A percentile compares a stretch with the other conserved stretches of the same genome.
Conservation (phyloP, 768 basidiomycete species). For the Lactarius deliciosus region DNA sequence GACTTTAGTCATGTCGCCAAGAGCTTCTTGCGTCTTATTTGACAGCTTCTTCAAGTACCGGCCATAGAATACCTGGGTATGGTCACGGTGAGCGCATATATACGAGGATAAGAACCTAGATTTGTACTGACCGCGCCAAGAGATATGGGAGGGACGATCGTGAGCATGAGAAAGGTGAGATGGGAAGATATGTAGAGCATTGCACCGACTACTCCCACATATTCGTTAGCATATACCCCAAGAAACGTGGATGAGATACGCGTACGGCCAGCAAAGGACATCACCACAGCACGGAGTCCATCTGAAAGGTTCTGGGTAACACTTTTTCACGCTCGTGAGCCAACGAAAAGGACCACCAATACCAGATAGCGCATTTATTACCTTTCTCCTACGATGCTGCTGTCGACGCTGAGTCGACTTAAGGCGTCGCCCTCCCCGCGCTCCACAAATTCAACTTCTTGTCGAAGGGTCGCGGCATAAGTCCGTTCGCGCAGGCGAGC, state of each 20-base stretch:
- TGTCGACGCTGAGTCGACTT: constrained; percentile 87
- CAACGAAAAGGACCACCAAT: not conserved
- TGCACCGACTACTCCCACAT: constrained; percentile 63
- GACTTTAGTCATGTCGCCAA: constrained; percentile 90
- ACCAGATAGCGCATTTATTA: constrained; percentile 32
- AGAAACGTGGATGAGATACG: constrained; percentile 24
- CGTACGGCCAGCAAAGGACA: constrained; percentile 91
- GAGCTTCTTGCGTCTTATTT: constrained; percentile 88
- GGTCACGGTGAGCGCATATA: constrained; percentile 23
- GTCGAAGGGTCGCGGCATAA: constrained; percentile 63
- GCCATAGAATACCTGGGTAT: constrained; percentile 84
- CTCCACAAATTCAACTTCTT: constrained; percentile 94
- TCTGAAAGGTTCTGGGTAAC: constrained; percentile 80
- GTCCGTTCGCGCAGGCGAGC: constrained; percentile 80
- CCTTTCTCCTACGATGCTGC: constrained; percentile 93
- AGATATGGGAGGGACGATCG: constrained; percentile 85
- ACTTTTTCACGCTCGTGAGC: constrained; percentile 37
- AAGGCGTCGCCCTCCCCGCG: constrained; percentile 91
- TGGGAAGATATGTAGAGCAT: constrained; percentile 94
- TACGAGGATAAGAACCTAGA: constrained; percentile 23
- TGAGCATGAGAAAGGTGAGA: constrained; percentile 88
- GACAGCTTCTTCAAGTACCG: constrained; percentile 91
- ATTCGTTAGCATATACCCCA: not conserved
- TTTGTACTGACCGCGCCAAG: constrained; percentile 69
- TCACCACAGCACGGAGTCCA: constrained; percentile 80